These are phyloP conservation scores for Cordyceps farinosa DNA, from an alignment of 2,329 filamentous ascomycete genomes.

Conservation along the genomic window DNA sequence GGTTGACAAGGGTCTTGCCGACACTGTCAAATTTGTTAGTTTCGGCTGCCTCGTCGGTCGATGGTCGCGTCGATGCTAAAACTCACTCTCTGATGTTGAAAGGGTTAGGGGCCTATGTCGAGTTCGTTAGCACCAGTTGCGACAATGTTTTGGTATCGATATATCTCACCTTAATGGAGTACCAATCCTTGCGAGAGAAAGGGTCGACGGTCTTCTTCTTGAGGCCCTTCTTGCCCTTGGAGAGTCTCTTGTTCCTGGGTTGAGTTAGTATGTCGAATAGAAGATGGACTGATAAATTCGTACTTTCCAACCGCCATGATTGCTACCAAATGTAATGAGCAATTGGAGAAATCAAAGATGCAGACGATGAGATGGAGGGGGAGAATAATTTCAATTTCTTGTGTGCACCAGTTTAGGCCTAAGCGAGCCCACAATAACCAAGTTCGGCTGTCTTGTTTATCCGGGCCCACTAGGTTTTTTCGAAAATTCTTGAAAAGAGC, in stretches of 20 bases:
- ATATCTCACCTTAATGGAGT: constrained; percentile 78
- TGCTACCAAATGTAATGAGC: constrained; percentile 46
- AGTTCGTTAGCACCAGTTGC: constrained; percentile 23
- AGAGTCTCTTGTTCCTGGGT: constrained; percentile 97
- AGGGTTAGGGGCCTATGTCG: constrained; percentile 76
- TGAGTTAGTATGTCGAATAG: constrained; percentile 24
- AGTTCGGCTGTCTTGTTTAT: constrained; percentile 27
- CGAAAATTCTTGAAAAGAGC: not conserved
- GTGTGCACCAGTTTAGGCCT: constrained; percentile 39
- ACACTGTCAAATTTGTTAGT: constrained; percentile 61
- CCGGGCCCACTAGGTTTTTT: constrained; percentile 24
- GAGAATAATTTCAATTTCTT: constrained; percentile 40
- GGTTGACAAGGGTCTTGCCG: constrained; percentile 99
- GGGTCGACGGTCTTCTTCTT: constrained; percentile 99
- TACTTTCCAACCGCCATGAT: constrained; percentile 61
- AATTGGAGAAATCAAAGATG: constrained; percentile 42
- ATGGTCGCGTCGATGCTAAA: constrained; percentile 21
- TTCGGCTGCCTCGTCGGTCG: not conserved
- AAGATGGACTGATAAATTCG: constrained; percentile 27
- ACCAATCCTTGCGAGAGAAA: constrained; percentile 99
- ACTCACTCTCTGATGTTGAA: constrained; percentile 97
- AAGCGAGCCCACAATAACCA: constrained; percentile 33
- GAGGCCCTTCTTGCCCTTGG: constrained; percentile 99
- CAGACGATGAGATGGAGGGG: constrained; percentile 37
- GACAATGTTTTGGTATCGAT: not conserved